A percentile compares a stretch with the other conserved stretches of the same genome.
These are phyloP conservation scores for Globisporangium solare DNA, from an alignment of 352 stramenopile genomes.

Conservation along the genomic window DNA sequence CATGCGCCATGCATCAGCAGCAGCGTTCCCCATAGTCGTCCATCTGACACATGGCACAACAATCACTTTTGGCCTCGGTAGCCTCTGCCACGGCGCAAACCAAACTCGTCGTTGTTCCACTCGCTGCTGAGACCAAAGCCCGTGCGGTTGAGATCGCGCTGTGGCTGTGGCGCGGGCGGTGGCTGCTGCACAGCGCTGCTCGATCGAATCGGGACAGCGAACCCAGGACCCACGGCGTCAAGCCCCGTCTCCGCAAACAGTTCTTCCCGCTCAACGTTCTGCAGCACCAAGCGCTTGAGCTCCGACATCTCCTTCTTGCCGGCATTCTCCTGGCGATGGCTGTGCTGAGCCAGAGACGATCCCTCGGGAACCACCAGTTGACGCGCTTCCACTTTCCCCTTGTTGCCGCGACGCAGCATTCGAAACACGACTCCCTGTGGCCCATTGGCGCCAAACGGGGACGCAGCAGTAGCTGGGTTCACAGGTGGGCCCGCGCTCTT, in stretches of 20 bases:
- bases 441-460: constrained; percentile 25
- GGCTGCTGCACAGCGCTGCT: constrained; percentile 13
- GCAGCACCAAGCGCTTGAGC: constrained; percentile 81
- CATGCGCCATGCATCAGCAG: neutral
- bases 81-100: constrained; percentile 52
- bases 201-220: constrained; percentile 11
- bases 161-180: constrained; percentile 16
- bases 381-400: constrained; percentile 95
- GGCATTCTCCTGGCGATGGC: constrained; percentile 80
- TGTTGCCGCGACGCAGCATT: constrained; percentile 95
- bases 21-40: neutral
- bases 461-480: constrained; percentile 5
- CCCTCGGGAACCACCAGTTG: constrained; percentile 90
- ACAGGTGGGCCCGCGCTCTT: constrained; percentile 33
- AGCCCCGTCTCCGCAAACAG: constrained; percentile 35
- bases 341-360: constrained; percentile 92
- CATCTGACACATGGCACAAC: neutral
- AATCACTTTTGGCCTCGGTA: constrained; percentile 66
- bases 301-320: constrained; percentile 86
- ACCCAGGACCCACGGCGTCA: constrained; percentile 8
- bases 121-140: constrained; percentile 63
- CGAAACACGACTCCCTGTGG: constrained; percentile 85
- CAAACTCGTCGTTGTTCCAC: constrained; percentile 86
- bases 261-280: constrained; percentile 84
- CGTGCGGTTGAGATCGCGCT: constrained; percentile 27